phyloP scores from a whole-genome alignment of 371 early-diverging fungal genomes.

The Rhizomucor pusillus region DNA sequence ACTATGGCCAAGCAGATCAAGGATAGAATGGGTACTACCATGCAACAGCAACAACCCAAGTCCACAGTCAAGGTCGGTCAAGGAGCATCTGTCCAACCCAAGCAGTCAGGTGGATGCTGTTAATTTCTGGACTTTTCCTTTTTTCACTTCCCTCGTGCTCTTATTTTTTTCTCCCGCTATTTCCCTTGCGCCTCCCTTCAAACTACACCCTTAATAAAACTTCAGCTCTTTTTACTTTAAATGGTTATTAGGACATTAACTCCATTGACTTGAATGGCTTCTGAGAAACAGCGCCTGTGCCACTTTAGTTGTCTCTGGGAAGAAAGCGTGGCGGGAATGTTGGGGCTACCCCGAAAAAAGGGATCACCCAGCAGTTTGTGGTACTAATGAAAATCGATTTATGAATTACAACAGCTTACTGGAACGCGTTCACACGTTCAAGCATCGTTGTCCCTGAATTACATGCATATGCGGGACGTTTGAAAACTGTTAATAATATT shows the following conservation, averaged over 20 bases:
- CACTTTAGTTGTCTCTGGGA: no score
- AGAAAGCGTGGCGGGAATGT: no score
- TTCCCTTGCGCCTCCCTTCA: neutral
- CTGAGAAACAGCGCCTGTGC: no score
- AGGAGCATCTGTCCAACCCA: conserved; percentile 44
- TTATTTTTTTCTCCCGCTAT: conserved; percentile 6
- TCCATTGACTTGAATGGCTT: no score
- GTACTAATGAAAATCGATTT: no score
- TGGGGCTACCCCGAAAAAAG: no score
- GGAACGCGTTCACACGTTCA: no score
- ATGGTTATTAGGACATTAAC: conserved; percentile 1
- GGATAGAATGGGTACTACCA: conserved; percentile 59
- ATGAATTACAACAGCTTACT: no score
- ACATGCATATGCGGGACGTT: no score
- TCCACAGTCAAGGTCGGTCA: conserved; percentile 43
- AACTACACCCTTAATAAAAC: neutral
- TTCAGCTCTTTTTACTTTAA: neutral
- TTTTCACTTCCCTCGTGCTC: conserved; percentile 5
- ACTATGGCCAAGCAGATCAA: conserved; percentile 89
- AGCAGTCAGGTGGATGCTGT: conserved; percentile 47
- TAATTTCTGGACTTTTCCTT: conserved; percentile 12
- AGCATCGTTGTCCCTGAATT: no score
- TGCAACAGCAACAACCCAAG: conserved; percentile 37
- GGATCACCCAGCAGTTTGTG: no score
- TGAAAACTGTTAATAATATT: no score